phyloP scores from a whole-genome alignment of 345 rosid genomes.

The Populus nigra region DNA sequence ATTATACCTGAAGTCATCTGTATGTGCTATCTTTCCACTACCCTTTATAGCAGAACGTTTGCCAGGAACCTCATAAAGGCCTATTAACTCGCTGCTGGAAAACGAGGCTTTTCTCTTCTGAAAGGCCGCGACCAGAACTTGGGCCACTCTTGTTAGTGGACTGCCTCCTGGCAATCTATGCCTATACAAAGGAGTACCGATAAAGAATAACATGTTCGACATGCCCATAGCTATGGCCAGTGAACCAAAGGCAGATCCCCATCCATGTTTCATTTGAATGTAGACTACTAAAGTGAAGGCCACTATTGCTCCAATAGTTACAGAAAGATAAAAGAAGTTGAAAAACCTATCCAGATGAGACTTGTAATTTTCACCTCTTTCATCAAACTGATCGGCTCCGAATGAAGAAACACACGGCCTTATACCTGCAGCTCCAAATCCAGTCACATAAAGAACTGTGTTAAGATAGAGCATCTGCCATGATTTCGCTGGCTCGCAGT shows the following conservation, averaged over 20 bases:
- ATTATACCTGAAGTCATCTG: conserved; percentile 60
- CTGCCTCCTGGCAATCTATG: conserved; percentile 97
- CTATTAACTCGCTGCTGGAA: conserved; percentile 62
- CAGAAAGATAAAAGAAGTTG: conserved; percentile 88
- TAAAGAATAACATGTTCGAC: conserved; percentile 72
- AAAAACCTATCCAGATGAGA: conserved; percentile 83
- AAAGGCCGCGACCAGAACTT: conserved; percentile 76
- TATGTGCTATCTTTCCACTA: conserved; percentile 71
- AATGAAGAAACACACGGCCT: conserved; percentile 95
- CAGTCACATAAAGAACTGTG: conserved; percentile 71
- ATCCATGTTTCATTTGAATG: conserved; percentile 70
- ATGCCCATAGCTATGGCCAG: conserved; percentile 83
- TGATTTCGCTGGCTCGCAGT: conserved; percentile 63
- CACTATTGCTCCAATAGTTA: conserved; percentile 75
- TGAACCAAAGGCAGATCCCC: conserved; percentile 90
- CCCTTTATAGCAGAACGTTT: conserved; percentile 74
- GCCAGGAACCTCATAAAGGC: conserved; percentile 78
- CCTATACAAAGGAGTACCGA: conserved; percentile 81
- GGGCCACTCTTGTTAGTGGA: conserved; percentile 85
- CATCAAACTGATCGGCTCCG: conserved; percentile 97
- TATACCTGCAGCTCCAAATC: conserved; percentile 89
- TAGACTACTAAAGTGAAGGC: conserved; percentile 90
- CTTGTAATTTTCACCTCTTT: conserved; percentile 64
- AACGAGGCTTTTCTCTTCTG: conserved; percentile 58
- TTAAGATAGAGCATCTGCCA: conserved; percentile 85